Percentiles rank a stretch among this genome's conserved stretches.
These are phyloP conservation scores for Silybum marianum DNA, from an alignment of 129 eudicot genomes.

Conservation along the genomic window DNA sequence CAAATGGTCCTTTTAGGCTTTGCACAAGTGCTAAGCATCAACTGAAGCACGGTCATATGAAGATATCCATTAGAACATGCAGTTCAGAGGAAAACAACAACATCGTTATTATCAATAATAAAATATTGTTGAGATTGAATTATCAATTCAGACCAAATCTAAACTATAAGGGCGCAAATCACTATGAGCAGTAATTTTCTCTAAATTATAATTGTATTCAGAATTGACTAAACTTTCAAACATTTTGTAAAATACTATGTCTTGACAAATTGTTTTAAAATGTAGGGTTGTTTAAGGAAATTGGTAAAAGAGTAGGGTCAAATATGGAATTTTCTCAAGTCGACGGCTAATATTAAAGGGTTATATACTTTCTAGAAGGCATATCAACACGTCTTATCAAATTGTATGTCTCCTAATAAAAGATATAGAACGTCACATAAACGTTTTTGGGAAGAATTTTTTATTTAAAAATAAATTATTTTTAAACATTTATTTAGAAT, in stretches of 20 bases:
- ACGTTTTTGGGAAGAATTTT: background rate
- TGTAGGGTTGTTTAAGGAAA: background rate
- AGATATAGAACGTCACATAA: background rate
- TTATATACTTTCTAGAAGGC: background rate
- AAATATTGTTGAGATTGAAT: background rate
- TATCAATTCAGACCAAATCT: background rate
- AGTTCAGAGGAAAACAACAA: background rate
- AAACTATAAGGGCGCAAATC: background rate
- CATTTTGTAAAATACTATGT: background rate
- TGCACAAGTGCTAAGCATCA: background rate
- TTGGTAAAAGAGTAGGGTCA: background rate
- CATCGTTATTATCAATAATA: background rate
- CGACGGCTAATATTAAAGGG: background rate
- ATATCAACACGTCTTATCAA: background rate
- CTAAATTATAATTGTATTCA: background rate
- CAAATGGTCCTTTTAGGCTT: too few species aligned
- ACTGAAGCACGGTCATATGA: too few species aligned
- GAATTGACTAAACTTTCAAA: background rate
- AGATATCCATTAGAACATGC: background rate
- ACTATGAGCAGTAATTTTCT: background rate
- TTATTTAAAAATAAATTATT: too few species aligned
- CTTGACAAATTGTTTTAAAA: background rate
- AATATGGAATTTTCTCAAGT: background rate
- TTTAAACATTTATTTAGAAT: too few species aligned
- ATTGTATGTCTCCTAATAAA: background rate